A percentile compares a stretch with the other conserved stretches of the same genome.
phyloP scores from a whole-genome alignment of 495 filamentous ascomycete genomes.

The Mycothermus thermophilus region DNA sequence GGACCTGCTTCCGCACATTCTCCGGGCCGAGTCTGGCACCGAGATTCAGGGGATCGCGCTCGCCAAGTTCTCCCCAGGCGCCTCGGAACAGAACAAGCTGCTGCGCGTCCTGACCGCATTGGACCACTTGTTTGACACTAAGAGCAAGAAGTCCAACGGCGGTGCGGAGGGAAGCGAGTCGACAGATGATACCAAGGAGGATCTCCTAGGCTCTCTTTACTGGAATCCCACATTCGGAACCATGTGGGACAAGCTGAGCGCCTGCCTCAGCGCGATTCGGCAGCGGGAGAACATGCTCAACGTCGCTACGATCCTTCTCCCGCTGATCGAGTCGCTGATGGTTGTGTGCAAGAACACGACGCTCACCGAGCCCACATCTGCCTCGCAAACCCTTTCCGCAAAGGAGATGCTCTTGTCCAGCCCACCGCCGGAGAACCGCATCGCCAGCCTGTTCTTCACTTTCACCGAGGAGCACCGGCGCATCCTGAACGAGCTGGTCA shows the following conservation, averaged over 20 bases:
- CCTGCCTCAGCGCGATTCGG: slow-evolving; percentile 75
- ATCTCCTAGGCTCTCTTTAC: slow-evolving; percentile 76
- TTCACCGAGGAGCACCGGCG: slow-evolving; percentile 98
- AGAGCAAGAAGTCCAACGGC: slow-evolving; percentile 45
- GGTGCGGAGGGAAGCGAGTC: slow-evolving; percentile 41
- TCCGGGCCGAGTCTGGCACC: slow-evolving; percentile 72
- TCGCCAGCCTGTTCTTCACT: slow-evolving; percentile 89
- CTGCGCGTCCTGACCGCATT: slow-evolving; percentile 87
- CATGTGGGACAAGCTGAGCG: slow-evolving; percentile 88
- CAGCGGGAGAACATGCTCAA: slow-evolving; percentile 91
- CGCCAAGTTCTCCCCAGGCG: slow-evolving; percentile 87
- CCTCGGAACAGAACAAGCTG: slow-evolving; percentile 90
- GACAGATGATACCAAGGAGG: slow-evolving; percentile 48
- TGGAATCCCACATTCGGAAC: slow-evolving; percentile 78
- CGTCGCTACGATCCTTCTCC: slow-evolving; percentile 86
- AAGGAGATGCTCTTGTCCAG: slow-evolving; percentile 64
- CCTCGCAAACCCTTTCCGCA: slow-evolving; percentile 35
- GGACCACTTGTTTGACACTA: slow-evolving; percentile 82
- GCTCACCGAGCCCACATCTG: slow-evolving; percentile 44
- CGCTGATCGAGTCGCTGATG: slow-evolving; percentile 92
- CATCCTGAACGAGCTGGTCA: slow-evolving; percentile 94
- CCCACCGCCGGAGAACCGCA: slow-evolving; percentile 63
- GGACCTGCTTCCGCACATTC: slow-evolving; percentile 75
- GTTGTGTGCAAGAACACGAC: slow-evolving; percentile 96
- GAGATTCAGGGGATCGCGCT: slow-evolving; percentile 91